Evolutionary conservation across 129 eudicot genomes (phyloP).

Genomic region (Flaveria brownii): DNA sequence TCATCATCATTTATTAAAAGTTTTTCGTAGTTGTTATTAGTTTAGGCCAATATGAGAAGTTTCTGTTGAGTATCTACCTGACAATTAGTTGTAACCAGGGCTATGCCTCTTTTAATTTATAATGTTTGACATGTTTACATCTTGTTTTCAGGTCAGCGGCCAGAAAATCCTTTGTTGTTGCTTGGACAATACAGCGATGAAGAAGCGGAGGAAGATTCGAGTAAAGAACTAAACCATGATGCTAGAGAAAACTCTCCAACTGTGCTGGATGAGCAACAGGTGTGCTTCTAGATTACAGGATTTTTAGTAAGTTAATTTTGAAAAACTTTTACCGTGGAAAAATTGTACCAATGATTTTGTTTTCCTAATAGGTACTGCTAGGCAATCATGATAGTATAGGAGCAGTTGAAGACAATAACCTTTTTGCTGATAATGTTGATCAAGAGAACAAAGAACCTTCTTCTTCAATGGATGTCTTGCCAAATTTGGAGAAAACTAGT

Average conservation of each 20-base stretch:
- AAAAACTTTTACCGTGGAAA: slow-evolving; percentile 3
- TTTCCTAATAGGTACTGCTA: slow-evolving; percentile 41
- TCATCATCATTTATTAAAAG: slow-evolving; percentile 10
- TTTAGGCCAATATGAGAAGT: slow-evolving; percentile 29
- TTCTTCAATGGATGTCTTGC: slow-evolving; percentile 37
- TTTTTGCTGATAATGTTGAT: slow-evolving; percentile 31
- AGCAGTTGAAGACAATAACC: slow-evolving; percentile 25
- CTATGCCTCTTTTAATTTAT: slow-evolving; percentile 7
- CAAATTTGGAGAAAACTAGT: slow-evolving; percentile 36
- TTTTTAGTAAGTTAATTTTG: background rate
- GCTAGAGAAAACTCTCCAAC: slow-evolving; percentile 31
- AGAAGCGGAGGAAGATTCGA: slow-evolving; percentile 68
- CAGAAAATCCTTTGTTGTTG: slow-evolving; percentile 70
- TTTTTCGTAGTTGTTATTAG: slow-evolving; percentile 5
- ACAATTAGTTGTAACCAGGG: slow-evolving; percentile 24
- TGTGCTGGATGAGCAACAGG: slow-evolving; percentile 51
- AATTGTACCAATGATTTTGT: slow-evolving; percentile 8
- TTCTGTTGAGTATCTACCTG: slow-evolving; percentile 15
- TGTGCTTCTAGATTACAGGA: slow-evolving; percentile 26
- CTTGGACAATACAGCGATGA: slow-evolving; percentile 98
- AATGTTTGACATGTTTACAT: slow-evolving; percentile 42
- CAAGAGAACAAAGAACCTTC: slow-evolving; percentile 32
- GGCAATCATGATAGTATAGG: slow-evolving; percentile 36
- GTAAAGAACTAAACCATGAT: slow-evolving; percentile 37
- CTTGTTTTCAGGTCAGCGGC: slow-evolving; percentile 59